phyloP scores from a whole-genome alignment of 306 rosid species.

The Quillaja saponaria region DNA sequence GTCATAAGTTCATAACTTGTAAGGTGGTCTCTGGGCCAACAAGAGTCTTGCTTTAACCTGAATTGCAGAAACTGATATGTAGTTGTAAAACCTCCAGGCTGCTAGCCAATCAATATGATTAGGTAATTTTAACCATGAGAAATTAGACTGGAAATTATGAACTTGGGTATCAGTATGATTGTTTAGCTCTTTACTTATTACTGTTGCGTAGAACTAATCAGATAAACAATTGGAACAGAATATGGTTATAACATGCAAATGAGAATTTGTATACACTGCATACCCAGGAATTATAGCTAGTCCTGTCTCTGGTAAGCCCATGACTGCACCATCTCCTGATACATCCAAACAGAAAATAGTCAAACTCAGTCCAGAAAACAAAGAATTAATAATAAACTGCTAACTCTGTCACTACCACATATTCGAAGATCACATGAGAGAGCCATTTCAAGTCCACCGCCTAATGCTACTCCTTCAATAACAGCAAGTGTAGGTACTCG shows the following conservation, averaged over 20 bases:
- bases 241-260: conserved; percentile 1
- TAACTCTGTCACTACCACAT: conserved; percentile 60
- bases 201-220: conserved; percentile 5
- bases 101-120: no score
- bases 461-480: conserved; percentile 91
- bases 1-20: no score
- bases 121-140: no score
- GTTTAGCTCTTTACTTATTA: no score
- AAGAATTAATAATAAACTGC: conserved; percentile 13
- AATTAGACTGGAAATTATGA: no score
- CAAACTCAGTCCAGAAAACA: conserved; percentile 26
- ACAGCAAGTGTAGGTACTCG: conserved; percentile 77
- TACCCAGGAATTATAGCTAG: conserved; percentile 98
- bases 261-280: conserved; percentile 31
- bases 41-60: no score
- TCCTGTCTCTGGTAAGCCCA: conserved; percentile 97
- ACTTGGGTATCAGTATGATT: no score
- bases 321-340: conserved; percentile 68
- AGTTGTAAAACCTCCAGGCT: no score
- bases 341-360: conserved; percentile 31
- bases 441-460: conserved; percentile 98
- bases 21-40: no score
- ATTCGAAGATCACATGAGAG: conserved; percentile 91
- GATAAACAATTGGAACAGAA: conserved; percentile 13
- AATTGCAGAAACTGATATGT: no score